phyloP scores from a whole-genome alignment of 2,329 filamentous ascomycete species.

The Ceratocystis harringtonii region DNA sequence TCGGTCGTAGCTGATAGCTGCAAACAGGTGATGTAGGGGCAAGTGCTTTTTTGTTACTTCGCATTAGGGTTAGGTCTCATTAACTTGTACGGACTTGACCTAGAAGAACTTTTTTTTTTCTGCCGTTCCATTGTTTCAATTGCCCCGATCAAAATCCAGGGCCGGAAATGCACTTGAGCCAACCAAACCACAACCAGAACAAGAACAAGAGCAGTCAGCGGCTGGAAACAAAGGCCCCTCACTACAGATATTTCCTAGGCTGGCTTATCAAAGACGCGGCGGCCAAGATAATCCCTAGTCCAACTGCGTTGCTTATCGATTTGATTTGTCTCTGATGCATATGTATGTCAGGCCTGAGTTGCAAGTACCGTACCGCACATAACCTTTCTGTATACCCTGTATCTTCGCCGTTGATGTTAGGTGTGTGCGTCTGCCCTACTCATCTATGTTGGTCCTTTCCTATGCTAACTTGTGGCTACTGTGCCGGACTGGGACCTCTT shows the following conservation, averaged over 20 bases:
- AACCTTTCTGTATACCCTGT: too few species aligned
- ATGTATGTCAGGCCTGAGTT: background rate
- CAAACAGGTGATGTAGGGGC: background rate
- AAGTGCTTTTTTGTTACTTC: background rate
- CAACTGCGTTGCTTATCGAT: background rate
- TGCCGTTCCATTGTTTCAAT: background rate
- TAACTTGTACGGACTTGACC: background rate
- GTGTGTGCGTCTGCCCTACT: background rate
- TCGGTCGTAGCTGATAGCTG: too few species aligned
- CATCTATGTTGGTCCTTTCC: background rate
- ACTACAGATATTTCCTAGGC: background rate
- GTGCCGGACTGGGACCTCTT: background rate
- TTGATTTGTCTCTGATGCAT: background rate
- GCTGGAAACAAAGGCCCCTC: background rate
- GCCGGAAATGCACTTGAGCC: background rate
- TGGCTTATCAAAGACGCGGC: too few species aligned
- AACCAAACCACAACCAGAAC: background rate
- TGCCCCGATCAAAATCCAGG: background rate
- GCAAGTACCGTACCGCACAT: background rate
- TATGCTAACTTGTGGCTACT: background rate
- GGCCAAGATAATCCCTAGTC: background rate
- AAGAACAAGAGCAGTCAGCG: background rate
- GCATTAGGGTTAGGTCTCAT: background rate
- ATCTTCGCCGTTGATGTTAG: background rate
- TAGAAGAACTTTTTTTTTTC: background rate